A percentile compares a stretch with the other conserved stretches of the same genome.
Conservation (phyloP, 179 eudicot species). For the Silene noctiflora region DNA sequence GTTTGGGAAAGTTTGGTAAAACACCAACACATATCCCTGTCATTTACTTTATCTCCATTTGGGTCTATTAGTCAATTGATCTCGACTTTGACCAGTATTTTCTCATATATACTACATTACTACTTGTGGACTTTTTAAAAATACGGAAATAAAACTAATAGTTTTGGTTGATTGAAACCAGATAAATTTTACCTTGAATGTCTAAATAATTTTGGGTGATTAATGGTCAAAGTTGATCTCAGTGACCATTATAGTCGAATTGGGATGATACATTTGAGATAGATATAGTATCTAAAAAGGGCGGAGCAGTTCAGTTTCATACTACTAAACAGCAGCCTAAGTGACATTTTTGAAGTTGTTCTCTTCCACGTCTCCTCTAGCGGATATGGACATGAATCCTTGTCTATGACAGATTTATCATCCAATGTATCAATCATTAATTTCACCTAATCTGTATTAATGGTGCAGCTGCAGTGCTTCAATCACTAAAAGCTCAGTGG, state of each 20-base stretch:
- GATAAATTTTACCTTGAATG: neutral
- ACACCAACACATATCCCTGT: too few relatives aligned
- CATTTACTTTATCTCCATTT: too few relatives aligned
- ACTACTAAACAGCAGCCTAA: neutral
- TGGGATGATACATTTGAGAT: too few relatives aligned
- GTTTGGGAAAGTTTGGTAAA: too few relatives aligned
- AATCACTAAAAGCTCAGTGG: constrained; percentile 71
- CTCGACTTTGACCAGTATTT: too few relatives aligned
- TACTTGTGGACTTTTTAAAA: neutral
- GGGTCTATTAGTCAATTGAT: too few relatives aligned
- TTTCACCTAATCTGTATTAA: neutral
- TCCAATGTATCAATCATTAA: neutral
- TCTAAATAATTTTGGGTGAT: neutral
- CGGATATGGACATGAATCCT: neutral
- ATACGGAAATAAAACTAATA: neutral
- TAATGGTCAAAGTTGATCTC: too few relatives aligned
- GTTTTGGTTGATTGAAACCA: neutral
- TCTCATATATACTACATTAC: too few relatives aligned
- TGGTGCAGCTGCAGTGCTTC: constrained; percentile 46
- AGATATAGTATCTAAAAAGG: too few relatives aligned
- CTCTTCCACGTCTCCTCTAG: neutral
- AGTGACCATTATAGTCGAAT: too few relatives aligned
- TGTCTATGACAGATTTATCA: neutral
- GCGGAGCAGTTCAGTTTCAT: neutral
- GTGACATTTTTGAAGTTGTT: neutral